A percentile compares a stretch with the other conserved stretches of the same genome.
These are phyloP conservation scores for Blastomyces gilchristii DNA, from an alignment of 2,329 filamentous ascomycete genomes.

Conservation along the genomic window DNA sequence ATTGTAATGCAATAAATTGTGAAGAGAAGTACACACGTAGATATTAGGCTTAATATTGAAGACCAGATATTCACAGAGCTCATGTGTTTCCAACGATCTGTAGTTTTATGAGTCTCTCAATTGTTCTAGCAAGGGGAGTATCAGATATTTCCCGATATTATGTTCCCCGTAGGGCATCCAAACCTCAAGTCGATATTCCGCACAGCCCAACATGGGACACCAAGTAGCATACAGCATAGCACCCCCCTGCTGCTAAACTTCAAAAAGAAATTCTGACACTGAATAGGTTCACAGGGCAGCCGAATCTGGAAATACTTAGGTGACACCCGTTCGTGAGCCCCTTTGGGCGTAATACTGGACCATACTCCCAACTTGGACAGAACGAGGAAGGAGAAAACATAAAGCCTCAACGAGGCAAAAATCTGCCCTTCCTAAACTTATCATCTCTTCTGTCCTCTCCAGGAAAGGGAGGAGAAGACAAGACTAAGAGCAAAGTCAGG, in stretches of 20 bases:
- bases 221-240: neutral
- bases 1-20: neutral
- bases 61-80: neutral
- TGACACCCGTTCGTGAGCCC: neutral
- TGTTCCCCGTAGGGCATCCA: neutral
- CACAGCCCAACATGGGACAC: neutral
- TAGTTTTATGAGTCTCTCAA: neutral
- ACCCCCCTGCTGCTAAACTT: neutral
- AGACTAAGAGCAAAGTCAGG: neutral
- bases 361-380: neutral
- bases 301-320: neutral
- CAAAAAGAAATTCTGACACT: neutral
- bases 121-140: neutral
- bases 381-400: neutral
- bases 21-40: neutral
- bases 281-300: neutral
- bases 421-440: neutral
- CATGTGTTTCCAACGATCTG: neutral
- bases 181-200: neutral
- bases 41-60: neutral
- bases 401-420: neutral
- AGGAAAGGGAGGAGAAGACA: neutral
- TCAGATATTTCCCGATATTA: neutral
- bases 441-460: neutral
- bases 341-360: neutral